A percentile compares a stretch with the other conserved stretches of the same genome.
phyloP scores from a whole-genome alignment of 176 grass and related monocot species.

The Pontederia paniculata region DNA sequence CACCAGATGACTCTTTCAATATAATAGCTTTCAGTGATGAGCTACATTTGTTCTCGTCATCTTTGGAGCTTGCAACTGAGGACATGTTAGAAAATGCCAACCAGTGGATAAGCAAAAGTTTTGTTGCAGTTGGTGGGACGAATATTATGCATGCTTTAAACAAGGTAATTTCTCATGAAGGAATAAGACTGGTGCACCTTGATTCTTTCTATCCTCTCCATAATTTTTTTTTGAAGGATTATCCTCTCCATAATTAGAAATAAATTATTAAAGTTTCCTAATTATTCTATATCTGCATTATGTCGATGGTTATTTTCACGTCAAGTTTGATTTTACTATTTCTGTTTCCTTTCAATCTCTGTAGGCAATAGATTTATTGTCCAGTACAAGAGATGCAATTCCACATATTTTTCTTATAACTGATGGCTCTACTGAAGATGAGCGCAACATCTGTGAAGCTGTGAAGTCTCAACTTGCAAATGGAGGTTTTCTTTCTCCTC shows the following conservation, averaged over 20 bases:
- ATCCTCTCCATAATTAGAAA: not conserved
- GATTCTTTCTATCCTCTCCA: not conserved
- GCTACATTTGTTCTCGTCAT: conserved; percentile 54
- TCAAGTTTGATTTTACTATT: not conserved
- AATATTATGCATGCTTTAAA: conserved; percentile 65
- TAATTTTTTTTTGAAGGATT: no score
- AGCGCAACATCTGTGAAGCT: conserved; percentile 64
- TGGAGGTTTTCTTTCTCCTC: conserved; percentile 49
- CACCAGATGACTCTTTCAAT: conserved; percentile 59
- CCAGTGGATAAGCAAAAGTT: conserved; percentile 59
- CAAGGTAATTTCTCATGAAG: conserved; percentile 40
- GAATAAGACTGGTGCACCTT: no score
- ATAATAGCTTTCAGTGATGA: conserved; percentile 83
- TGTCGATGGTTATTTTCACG: not conserved
- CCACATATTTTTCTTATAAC: conserved; percentile 95
- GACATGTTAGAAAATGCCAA: conserved; percentile 52
- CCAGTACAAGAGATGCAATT: conserved; percentile 41
- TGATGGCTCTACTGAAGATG: conserved; percentile 81
- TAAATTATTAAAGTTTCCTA: not conserved
- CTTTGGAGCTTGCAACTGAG: conserved; percentile 57
- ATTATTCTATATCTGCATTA: not conserved
- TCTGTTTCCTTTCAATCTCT: not conserved
- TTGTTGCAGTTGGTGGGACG: conserved; percentile 60
- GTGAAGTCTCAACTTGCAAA: conserved; percentile 35
- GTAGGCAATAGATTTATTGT: conserved; percentile 68